These are phyloP conservation scores for Trichosanthes cucumerina DNA, from an alignment of 306 rosid species.

Conservation along the genomic window DNA sequence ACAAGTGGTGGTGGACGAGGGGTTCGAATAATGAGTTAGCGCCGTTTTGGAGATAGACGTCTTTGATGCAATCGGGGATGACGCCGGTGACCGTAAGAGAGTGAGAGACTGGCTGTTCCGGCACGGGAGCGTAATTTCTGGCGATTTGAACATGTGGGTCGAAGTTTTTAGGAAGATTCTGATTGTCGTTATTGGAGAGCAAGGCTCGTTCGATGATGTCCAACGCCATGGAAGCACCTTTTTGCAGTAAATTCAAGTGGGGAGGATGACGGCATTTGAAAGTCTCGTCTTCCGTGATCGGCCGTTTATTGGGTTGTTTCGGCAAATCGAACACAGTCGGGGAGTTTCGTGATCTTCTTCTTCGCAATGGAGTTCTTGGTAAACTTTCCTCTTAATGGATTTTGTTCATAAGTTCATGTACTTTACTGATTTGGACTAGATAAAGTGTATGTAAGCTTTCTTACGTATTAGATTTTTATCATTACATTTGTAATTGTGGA, in stretches of 20 bases:
- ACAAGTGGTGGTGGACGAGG: not conserved
- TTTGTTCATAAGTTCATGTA: no score
- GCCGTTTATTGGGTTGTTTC: not conserved
- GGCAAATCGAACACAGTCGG: not conserved
- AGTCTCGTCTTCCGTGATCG: not conserved
- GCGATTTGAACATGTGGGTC: conserved; percentile 1
- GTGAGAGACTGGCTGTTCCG: conserved; percentile 2
- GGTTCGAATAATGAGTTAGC: conserved; percentile 4
- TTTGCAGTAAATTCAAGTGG: no score
- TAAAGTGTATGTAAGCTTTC: no score
- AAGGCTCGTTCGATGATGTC: no score
- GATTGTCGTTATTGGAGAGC: no score
- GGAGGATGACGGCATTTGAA: not conserved
- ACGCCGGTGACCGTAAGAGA: not conserved
- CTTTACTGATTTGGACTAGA: no score
- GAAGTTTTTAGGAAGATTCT: no score
- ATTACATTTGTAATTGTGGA: no score
- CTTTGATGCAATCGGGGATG: not conserved
- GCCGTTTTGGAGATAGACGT: not conserved
- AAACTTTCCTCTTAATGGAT: no score
- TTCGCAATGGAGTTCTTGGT: no score
- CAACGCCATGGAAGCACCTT: no score
- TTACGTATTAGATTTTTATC: no score
- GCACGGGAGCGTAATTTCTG: conserved; percentile 1
- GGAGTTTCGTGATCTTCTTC: not conserved